phyloP scores from a whole-genome alignment of 768 basidiomycete genomes.

The Trametes sanguinea region DNA sequence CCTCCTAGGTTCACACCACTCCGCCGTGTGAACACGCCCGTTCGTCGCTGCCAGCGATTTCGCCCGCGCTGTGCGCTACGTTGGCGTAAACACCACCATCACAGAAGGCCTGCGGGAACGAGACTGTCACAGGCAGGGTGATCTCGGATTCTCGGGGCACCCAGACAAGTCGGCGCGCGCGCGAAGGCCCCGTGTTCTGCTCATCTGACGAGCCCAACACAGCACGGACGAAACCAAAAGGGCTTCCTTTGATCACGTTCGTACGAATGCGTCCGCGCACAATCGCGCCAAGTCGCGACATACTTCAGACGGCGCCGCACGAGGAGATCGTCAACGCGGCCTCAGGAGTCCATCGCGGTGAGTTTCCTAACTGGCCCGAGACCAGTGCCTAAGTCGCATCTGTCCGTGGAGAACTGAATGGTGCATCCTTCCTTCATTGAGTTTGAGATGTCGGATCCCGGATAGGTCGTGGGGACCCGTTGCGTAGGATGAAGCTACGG shows the following conservation, averaged over 20 bases:
- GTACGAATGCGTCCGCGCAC: neutral
- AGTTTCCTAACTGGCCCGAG: constrained; percentile 21
- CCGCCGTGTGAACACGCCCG: constrained; percentile 3
- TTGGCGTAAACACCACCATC: constrained; percentile 2
- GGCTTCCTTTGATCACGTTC: constrained; percentile 19
- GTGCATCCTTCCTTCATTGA: constrained; percentile 6
- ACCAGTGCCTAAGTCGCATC: constrained; percentile 7
- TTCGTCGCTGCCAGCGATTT: neutral
- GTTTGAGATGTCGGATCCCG: neutral
- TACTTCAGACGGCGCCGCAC: neutral
- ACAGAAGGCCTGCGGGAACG: constrained; percentile 1
- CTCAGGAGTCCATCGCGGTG: constrained; percentile 1
- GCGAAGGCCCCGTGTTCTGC: constrained; percentile 18
- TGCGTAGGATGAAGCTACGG: constrained; percentile 12
- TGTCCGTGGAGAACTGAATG: constrained; percentile 5
- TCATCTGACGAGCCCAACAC: constrained; percentile 19
- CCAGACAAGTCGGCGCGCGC: constrained; percentile 12
- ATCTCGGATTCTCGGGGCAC: constrained; percentile 1
- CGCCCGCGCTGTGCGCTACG: neutral
- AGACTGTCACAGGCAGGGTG: constrained; percentile 11
- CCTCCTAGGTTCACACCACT: constrained; percentile 8
- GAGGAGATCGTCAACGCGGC: neutral
- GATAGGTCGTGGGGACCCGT: constrained; percentile 3
- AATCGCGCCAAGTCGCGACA: constrained; percentile 15
- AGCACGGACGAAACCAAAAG: constrained; percentile 1